phyloP scores from a whole-genome alignment of 164 flowering plant species.

The Echeveria elegans region DNA sequence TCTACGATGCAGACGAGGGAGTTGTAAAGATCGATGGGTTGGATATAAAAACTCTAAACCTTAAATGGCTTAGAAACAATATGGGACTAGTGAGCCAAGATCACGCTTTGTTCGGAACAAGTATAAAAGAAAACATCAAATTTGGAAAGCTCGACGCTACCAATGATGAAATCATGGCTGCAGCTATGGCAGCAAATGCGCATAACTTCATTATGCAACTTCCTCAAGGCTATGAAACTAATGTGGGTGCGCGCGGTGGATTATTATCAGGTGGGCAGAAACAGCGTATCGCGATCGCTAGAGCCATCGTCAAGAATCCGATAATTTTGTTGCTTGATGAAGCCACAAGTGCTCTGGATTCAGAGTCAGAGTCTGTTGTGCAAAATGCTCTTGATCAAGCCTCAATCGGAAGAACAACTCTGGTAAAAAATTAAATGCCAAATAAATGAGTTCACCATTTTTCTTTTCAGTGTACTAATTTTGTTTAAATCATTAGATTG shows the following conservation, averaged over 20 bases:
- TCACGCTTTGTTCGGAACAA: conserved; percentile 76
- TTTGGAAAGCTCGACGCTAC: conserved; percentile 80
- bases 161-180: conserved; percentile 68
- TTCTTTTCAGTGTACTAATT: neutral
- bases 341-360: conserved; percentile 97
- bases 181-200: conserved; percentile 87
- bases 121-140: conserved; percentile 71
- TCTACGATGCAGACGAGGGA: conserved; percentile 66
- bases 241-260: conserved; percentile 89
- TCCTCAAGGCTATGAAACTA: conserved; percentile 88
- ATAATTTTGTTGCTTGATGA: conserved; percentile 80
- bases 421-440: conserved; percentile 28
- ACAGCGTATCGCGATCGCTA: conserved; percentile 89
- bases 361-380: conserved; percentile 79
- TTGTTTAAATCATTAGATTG: conserved; percentile 39
- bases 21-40: conserved; percentile 56
- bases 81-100: conserved; percentile 97
- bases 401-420: conserved; percentile 82
- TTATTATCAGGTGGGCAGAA: conserved; percentile 86
- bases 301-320: conserved; percentile 81
- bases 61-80: conserved; percentile 73
- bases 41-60: conserved; percentile 42
- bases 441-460: neutral
- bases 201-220: conserved; percentile 82
- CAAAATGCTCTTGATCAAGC: conserved; percentile 95